Evolutionary conservation across 306 rosid genomes (phyloP), one percentile per base, ranked within the genome.

Genomic region (Begonia peltatifolia): DNA sequence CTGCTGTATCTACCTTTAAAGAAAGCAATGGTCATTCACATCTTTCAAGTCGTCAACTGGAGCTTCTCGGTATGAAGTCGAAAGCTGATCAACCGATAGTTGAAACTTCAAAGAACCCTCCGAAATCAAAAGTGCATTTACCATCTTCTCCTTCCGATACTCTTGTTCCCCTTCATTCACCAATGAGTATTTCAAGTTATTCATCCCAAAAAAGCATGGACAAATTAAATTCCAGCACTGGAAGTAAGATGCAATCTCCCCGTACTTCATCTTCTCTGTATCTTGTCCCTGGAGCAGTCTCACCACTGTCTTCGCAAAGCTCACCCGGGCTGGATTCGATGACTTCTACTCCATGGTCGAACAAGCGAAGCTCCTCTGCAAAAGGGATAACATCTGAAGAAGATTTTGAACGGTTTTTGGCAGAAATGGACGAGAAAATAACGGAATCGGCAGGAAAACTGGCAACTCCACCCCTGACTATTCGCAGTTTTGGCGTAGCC

Each of bases 131-230:
- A 63, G 70, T 69, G 0, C 70, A 68, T 11, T 12, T 47, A 10
- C 48, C 55, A 18, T 71, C 93, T 69, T 65, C 76, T 15, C 59
- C 79, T 63, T 76, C 94, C 9, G 86, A 85, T 56, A 65, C 75
- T 67, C 97, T 90, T 55, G 92, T 90, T 70, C 95, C 97, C 20
- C 92, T 85, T 71, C 97, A 85, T 70, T 95, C 68, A 71, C 67
- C 82, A 12, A 56, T 83, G 49, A 57, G 64, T 58, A 71, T 76
- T 65, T 76, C 89, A 41, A 71, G 62, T 54, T 79, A 53, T 55
- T 57, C 79, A 25, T 59, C 81, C 17, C 74, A 64, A 41, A 64
- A 63, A 42, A 78, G 71, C 42, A 15, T 64, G 0, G 81, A 78
- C 53, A 71, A 73, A 57, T 80, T 73, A 1, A 89, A 68, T 63